Base-by-base conservation (phyloP, 2,329 filamentous ascomycete species). In the Nothophoma quercina region DNA sequence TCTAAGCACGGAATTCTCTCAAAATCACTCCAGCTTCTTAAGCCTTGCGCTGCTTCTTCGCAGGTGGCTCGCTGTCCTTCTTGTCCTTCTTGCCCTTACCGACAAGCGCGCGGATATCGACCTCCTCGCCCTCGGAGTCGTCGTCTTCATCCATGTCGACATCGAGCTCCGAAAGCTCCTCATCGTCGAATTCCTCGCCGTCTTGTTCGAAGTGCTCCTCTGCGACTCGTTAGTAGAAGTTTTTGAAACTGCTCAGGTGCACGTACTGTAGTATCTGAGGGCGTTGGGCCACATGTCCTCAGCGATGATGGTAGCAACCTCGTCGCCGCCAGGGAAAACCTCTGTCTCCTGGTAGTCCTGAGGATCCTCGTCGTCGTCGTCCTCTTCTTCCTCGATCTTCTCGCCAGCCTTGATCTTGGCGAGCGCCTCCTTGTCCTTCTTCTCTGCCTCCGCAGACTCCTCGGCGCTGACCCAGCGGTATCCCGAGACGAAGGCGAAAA, bases 231-330 rank as follows among this genome's bases (percentile, higher is more conserved):
- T 71, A 84, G 77, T 32, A 34, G 18, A 41, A 46, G 7, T 8
- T 12, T 29, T 45, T 8, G 5, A 13, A 5, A 15, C 16, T 19
- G 9, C 1, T 8, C 18, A 26, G n/a, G 13, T 36, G 21, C 2
- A 84, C 90, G 78, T 80, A 95, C 91, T 89, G 78, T 95, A 98
- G 78, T 95, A 96, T 75, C 90, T 91, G 74, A 96, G 88, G 51
- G 93, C 93, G 58, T 87, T 86, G 39, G 91, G 90, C 88, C 89
- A 97, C 44, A 98, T 79, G 64, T 98, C 93, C 71, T 98, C 93
- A 7, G 89, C 86, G 63, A 98, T 81, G 55, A 86, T 82, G 58
- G 91, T 83, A 30, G 92, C 93, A 39, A 98, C 75, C 56, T 93
- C 89, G 63, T 96, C 91, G 18, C 90, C 93, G 34, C 86, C 86